Conservation (phyloP, 176 grass and related monocot genomes). For the Calamus simplicifolius region DNA sequence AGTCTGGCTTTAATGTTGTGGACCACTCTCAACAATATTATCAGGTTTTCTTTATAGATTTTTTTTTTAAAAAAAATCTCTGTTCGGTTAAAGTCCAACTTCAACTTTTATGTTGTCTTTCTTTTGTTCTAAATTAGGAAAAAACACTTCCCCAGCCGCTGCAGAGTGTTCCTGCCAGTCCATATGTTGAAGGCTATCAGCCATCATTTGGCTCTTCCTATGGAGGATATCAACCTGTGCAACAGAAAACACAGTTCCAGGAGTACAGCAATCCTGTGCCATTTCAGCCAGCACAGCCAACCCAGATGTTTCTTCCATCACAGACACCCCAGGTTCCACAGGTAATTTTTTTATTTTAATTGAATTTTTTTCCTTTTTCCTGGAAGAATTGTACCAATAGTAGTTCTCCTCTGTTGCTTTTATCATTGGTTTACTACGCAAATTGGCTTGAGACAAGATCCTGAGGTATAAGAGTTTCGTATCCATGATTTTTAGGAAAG, state of each 20-base stretch:
- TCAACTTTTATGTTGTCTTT: background rate
- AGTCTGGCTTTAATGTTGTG: slow-evolving; percentile 16
- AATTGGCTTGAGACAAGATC: too few relatives aligned
- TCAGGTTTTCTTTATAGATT: slow-evolving; percentile 38
- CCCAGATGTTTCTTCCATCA: slow-evolving; percentile 76
- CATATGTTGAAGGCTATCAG: slow-evolving; percentile 4
- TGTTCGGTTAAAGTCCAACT: background rate
- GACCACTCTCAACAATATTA: slow-evolving; percentile 43
- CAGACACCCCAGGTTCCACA: slow-evolving; percentile 31
- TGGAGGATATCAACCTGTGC: slow-evolving; percentile 33
- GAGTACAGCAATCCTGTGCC: slow-evolving; percentile 31
- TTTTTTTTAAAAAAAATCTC: background rate
- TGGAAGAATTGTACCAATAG: too few relatives aligned
- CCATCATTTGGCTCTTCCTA: slow-evolving; percentile 22
- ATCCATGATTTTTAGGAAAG: too few relatives aligned
- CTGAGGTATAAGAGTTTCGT: too few relatives aligned
- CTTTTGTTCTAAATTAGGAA: background rate
- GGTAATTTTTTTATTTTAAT: slow-evolving; percentile 30
- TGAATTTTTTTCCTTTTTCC: too few relatives aligned
- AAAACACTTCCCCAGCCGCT: background rate
- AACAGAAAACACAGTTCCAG: slow-evolving; percentile 25
- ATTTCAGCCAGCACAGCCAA: slow-evolving; percentile 41
- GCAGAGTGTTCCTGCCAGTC: background rate
- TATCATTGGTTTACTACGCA: too few relatives aligned
- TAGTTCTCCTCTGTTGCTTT: too few relatives aligned